phyloP scores from a whole-genome alignment of 148 eudicot genomes.

The Rhododendron ferrugineum region DNA sequence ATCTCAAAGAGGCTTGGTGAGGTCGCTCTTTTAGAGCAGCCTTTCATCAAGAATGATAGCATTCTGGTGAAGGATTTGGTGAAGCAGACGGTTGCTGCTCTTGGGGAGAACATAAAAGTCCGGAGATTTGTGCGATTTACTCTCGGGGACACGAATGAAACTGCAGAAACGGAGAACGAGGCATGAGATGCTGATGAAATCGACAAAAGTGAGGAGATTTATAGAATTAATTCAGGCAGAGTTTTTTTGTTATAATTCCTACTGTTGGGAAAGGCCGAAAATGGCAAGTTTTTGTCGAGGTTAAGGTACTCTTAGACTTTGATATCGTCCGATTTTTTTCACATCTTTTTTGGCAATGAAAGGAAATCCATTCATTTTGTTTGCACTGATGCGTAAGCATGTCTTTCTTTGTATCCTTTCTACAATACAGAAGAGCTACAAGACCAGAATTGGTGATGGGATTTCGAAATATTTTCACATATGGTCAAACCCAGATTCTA shows the following conservation, averaged over 20 bases:
- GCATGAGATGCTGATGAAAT: slow-evolving; percentile 17
- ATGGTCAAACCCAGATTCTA: no score
- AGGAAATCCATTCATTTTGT: neutral
- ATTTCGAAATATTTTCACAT: no score
- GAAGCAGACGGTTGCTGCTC: slow-evolving; percentile 82
- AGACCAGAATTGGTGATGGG: no score
- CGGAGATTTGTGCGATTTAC: slow-evolving; percentile 78
- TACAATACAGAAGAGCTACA: neutral
- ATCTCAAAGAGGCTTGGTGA: slow-evolving; percentile 89
- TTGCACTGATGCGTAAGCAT: neutral
- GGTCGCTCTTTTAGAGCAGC: slow-evolving; percentile 88
- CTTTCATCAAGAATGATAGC: slow-evolving; percentile 71
- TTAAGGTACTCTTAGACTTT: slow-evolving; percentile 14
- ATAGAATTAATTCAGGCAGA: neutral
- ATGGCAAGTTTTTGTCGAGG: slow-evolving; percentile 14
- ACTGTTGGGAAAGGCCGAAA: neutral
- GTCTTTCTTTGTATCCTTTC: neutral
- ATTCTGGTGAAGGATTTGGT: slow-evolving; percentile 84
- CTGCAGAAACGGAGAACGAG: slow-evolving; percentile 27
- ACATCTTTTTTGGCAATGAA: slow-evolving; percentile 17
- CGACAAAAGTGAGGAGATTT: neutral
- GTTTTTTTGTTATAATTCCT: neutral
- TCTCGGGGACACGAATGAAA: slow-evolving; percentile 53
- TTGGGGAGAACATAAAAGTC: slow-evolving; percentile 94
- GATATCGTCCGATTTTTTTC: slow-evolving; percentile 11